These are phyloP conservation scores for Hericium coralloides DNA, from an alignment of 768 basidiomycete genomes.

Conservation along the genomic window DNA sequence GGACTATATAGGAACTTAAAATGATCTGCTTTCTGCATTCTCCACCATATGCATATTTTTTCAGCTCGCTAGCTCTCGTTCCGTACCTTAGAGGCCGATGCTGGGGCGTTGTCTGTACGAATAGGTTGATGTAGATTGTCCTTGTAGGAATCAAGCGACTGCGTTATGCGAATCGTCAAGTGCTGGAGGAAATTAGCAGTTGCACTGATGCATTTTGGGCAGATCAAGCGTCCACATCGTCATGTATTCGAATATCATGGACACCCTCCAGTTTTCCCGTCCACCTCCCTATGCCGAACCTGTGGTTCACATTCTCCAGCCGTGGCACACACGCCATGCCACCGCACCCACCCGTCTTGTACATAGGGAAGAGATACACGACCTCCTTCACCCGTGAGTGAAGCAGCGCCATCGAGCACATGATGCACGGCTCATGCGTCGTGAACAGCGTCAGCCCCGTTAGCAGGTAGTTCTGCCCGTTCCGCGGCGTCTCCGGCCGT, in stretches of 20 bases:
- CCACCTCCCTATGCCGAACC: constrained; percentile 72
- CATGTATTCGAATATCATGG: constrained; percentile 15
- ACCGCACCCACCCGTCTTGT: constrained; percentile 81
- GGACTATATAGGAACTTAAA: too few species aligned
- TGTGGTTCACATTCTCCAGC: constrained; percentile 84
- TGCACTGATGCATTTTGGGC: not conserved
- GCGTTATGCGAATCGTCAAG: too few species aligned
- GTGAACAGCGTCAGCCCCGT: constrained; percentile 79
- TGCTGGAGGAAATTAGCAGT: too few species aligned
- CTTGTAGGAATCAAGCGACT: too few species aligned
- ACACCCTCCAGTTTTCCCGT: constrained; percentile 20
- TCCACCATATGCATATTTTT: too few species aligned
- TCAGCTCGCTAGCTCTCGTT: too few species aligned
- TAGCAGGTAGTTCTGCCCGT: constrained; percentile 81
- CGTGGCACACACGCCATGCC: constrained; percentile 66
- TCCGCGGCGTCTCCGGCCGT: constrained; percentile 18
- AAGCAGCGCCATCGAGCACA: constrained; percentile 95
- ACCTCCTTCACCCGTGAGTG: constrained; percentile 93
- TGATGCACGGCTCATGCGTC: constrained; percentile 95
- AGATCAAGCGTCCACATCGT: constrained; percentile 23
- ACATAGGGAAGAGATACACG: constrained; percentile 64
- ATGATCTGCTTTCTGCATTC: too few species aligned
- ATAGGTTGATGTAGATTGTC: too few species aligned
- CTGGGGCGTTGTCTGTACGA: too few species aligned
- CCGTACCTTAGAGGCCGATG: too few species aligned